Conservation (phyloP, 1,284 basidiomycete genomes). For the Peniophora sp. region DNA sequence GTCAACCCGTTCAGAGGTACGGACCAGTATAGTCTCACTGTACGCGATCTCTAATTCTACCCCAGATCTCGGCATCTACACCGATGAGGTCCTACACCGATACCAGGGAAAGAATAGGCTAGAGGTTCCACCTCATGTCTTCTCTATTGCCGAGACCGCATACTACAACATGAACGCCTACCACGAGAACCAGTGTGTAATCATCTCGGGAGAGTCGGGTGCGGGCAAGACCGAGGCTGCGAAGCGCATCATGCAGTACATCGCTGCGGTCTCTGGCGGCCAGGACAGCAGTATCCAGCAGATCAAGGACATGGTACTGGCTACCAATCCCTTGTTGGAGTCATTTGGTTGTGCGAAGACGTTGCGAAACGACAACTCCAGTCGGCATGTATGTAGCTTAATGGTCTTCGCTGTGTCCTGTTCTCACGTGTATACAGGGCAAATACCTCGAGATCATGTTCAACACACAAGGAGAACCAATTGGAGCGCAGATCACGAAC, state of each 20-base stretch:
- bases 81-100: slow-evolving; percentile 75
- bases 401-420: slow-evolving; percentile 3
- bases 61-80: slow-evolving; percentile 94
- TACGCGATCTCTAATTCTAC: neutral
- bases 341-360: slow-evolving; percentile 99
- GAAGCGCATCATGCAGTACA: slow-evolving; percentile 99
- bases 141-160: slow-evolving; percentile 91
- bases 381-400: slow-evolving; percentile 77
- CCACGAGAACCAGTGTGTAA: slow-evolving; percentile 99
- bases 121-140: slow-evolving; percentile 97
- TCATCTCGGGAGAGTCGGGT: slow-evolving; percentile 98
- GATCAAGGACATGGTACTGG: slow-evolving; percentile 99
- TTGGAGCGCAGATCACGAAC: slow-evolving; percentile 98
- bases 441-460: slow-evolving; percentile 99
- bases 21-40: slow-evolving; percentile 9
- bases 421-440: slow-evolving; percentile 47
- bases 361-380: slow-evolving; percentile 96
- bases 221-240: slow-evolving; percentile 97
- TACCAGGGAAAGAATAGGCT: slow-evolving; percentile 98
- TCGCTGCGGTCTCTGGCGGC: slow-evolving; percentile 91
- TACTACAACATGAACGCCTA: slow-evolving; percentile 99
- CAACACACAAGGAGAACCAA: slow-evolving; percentile 85
- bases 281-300: slow-evolving; percentile 85
- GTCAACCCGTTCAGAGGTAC: slow-evolving; percentile 96
- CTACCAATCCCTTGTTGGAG: slow-evolving; percentile 96